phyloP scores from a whole-genome alignment of 169 alveolate genomes.

The Plasmodium chabaudi region DNA sequence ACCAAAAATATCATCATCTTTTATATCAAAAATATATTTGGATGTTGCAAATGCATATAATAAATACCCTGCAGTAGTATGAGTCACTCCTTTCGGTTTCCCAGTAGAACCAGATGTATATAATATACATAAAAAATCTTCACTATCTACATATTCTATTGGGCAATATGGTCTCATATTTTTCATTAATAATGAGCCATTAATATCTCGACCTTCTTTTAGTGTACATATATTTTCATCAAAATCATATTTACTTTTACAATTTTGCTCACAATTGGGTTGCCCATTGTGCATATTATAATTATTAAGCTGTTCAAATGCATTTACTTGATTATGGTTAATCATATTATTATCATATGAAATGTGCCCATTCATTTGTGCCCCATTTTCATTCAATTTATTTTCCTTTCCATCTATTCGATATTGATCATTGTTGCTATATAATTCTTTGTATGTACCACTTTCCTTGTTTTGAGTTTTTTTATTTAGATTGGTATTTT shows the following conservation, averaged over 20 bases:
- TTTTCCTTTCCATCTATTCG: neutral
- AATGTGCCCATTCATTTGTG: too few species aligned
- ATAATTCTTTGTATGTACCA: neutral
- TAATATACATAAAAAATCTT: slow-evolving; percentile 93
- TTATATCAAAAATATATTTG: slow-evolving; percentile 91
- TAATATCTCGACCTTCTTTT: slow-evolving; percentile 86
- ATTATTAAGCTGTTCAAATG: too few species aligned
- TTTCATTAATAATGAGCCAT: slow-evolving; percentile 88
- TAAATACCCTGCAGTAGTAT: slow-evolving; percentile 94
- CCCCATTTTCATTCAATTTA: too few species aligned
- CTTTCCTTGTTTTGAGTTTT: neutral
- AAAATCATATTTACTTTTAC: slow-evolving; percentile 6
- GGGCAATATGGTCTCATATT: slow-evolving; percentile 93
- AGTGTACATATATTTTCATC: slow-evolving; percentile 77
- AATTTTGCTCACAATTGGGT: too few species aligned
- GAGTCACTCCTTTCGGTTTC: slow-evolving; percentile 96
- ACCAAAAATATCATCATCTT: slow-evolving; percentile 92
- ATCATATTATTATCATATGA: too few species aligned
- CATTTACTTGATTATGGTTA: too few species aligned
- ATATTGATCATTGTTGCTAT: neutral
- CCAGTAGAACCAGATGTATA: slow-evolving; percentile 99
- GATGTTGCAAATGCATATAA: slow-evolving; percentile 92
- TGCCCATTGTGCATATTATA: too few species aligned
- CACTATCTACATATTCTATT: slow-evolving; percentile 94
- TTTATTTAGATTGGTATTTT: neutral